Conservation (phyloP, 1,284 basidiomycete species). For the Malassezia brasiliensis region DNA sequence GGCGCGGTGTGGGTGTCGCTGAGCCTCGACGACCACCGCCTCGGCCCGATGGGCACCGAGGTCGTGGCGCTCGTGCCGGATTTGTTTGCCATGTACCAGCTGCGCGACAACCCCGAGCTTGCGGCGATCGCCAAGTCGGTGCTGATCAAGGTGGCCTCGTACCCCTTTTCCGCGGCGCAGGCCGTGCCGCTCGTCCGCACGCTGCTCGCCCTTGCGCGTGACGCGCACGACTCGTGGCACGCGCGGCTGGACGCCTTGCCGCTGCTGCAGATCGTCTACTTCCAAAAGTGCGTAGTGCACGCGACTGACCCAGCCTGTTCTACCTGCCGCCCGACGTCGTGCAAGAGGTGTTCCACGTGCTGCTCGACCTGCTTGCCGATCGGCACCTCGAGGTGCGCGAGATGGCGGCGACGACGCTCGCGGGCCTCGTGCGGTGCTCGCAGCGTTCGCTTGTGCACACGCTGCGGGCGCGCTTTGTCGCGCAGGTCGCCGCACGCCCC, state of each 20-base stretch:
- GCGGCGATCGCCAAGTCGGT: slow-evolving; percentile 29
- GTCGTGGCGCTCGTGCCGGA: slow-evolving; percentile 40
- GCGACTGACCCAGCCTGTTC: slow-evolving; percentile 22
- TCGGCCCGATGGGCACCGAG: slow-evolving; percentile 30
- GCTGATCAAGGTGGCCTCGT: slow-evolving; percentile 35
- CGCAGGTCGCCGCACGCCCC: slow-evolving; percentile 51
- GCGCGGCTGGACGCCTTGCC: slow-evolving; percentile 39
- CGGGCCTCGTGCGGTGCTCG: slow-evolving; percentile 82
- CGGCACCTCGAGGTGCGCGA: slow-evolving; percentile 43
- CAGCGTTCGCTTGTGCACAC: slow-evolving; percentile 77
- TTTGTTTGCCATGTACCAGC: slow-evolving; percentile 42
- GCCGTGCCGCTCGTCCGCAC: slow-evolving; percentile 25
- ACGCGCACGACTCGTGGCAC: slow-evolving; percentile 38
- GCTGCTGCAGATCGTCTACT: slow-evolving; percentile 43
- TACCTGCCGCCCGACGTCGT: slow-evolving; percentile 23
- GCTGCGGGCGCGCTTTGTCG: slow-evolving; percentile 50
- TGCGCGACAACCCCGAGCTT: slow-evolving; percentile 45
- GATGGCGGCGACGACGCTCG: slow-evolving; percentile 56
- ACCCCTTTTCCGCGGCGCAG: slow-evolving; percentile 27
- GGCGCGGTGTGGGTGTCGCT: slow-evolving; percentile 38
- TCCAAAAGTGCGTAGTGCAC: slow-evolving; percentile 28
- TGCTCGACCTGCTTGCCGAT: slow-evolving; percentile 36
- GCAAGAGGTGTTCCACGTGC: slow-evolving; percentile 29
- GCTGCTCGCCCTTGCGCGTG: slow-evolving; percentile 29
- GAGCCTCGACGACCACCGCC: slow-evolving; percentile 42